Base-by-base conservation (phyloP, 2,329 filamentous ascomycete genomes). In the Venturia carpophila region DNA sequence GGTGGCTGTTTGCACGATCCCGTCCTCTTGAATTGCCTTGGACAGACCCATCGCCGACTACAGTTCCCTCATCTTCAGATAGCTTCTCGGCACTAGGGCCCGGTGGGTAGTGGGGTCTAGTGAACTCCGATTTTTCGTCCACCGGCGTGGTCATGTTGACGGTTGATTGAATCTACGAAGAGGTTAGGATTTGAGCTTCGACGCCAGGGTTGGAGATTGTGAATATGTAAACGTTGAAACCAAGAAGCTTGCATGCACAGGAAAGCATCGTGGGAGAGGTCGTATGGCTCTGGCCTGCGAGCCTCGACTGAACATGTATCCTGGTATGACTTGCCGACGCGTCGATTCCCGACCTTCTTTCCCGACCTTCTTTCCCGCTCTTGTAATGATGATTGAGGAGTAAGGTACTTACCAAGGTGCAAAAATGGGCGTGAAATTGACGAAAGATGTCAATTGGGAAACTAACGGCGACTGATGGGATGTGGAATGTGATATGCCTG, bases 51-150 rank as follows among this genome's bases (percentile, higher is more conserved):
- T 77, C 75, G 49, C 71, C 75, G n/a, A 75, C 69, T 41, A 72
- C 72, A 3, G 75, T 77, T 41, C 74, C 73, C 15, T 69, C 68
- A 55, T 77, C 75, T 58, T 77, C 75, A 68, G 68, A 66, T 67
- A 72, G 58, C 73, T 70, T 73, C 74, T 75, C 34, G 5, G 17
- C 27, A 60, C 17, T 21, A 21, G 39, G 39, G 10, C 72, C 69
- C 10, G 52, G 30, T 6, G 63, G 52, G 21, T 61, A 42, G 1
- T 27, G 34, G 30, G 60, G 60, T 42, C n/a, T 21, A 5, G 43
- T 7, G 21, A 73, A 73, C 68, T 76, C 75, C 6, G 71, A 69
- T 65, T 73, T 71, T 64, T 76, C 74, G 52, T 69, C 62, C 11
- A 71, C 68, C 17, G 75, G 75, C 27, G 75, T 74, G 15, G 70